Conservation (phyloP, 768 basidiomycete genomes). For the Tephrocybe sp. region DNA sequence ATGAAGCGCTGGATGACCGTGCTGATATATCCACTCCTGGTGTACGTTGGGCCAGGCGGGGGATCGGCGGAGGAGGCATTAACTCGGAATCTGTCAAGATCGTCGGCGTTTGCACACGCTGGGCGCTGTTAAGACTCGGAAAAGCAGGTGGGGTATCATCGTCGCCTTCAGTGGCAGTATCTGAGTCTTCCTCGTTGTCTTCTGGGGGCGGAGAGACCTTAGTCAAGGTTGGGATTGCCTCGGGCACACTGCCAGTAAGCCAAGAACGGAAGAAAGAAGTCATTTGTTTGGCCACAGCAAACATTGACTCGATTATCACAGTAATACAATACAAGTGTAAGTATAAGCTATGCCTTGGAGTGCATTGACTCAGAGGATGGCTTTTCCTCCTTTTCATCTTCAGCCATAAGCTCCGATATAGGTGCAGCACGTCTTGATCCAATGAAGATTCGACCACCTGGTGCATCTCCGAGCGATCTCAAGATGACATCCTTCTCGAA, state of each 20-base stretch:
- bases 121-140: slow-evolving; percentile 69
- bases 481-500: slow-evolving; percentile 37
- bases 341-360: not conserved
- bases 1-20: slow-evolving; percentile 21
- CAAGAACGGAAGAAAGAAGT: slow-evolving; percentile 60
- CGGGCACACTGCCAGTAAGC: slow-evolving; percentile 39
- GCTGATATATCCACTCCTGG: slow-evolving; percentile 32
- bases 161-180: slow-evolving; percentile 30
- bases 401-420: slow-evolving; percentile 21
- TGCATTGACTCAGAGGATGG: slow-evolving; percentile 1
- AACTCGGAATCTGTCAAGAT: slow-evolving; percentile 43
- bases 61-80: slow-evolving; percentile 56
- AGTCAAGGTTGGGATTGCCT: slow-evolving; percentile 30
- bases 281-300: slow-evolving; percentile 31
- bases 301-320: not conserved
- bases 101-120: slow-evolving; percentile 44
- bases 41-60: slow-evolving; percentile 37
- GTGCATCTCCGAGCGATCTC: slow-evolving; percentile 37
- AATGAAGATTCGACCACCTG: slow-evolving; percentile 34
- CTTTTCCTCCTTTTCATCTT: not conserved
- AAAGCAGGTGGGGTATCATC: slow-evolving; percentile 72
- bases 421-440: slow-evolving; percentile 22
- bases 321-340: not conserved
- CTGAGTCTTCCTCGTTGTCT: slow-evolving; percentile 38
- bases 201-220: slow-evolving; percentile 40